Conservation (phyloP, 139 green algal species). For the Chara braunii region DNA sequence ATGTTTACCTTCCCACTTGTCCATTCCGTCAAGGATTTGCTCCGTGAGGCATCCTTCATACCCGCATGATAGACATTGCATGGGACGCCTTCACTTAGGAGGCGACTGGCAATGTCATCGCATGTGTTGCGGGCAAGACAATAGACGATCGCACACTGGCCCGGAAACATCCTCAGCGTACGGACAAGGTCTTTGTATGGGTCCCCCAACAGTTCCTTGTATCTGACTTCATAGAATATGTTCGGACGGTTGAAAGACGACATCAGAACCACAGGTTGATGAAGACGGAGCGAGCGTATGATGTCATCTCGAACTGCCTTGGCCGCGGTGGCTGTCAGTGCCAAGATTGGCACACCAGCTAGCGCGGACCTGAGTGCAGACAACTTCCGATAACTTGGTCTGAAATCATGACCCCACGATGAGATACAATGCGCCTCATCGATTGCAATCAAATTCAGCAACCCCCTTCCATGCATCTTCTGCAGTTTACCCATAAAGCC, state of each 20-base stretch:
- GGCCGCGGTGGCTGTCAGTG: constrained; percentile 41
- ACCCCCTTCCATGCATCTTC: constrained; percentile 14
- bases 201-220: constrained; percentile 36
- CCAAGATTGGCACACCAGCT: constrained; percentile 36
- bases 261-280: constrained; percentile 9
- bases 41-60: constrained; percentile 13
- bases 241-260: constrained; percentile 48
- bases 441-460: constrained; percentile 34
- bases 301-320: constrained; percentile 35
- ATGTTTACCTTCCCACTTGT: constrained; percentile 40
- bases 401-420: constrained; percentile 45
- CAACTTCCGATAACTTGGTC: constrained; percentile 38
- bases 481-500: constrained; percentile 7
- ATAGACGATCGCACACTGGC: constrained; percentile 31
- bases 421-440: constrained; percentile 47
- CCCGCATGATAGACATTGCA: constrained; percentile 57
- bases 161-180: neutral
- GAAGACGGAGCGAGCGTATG: constrained; percentile 10
- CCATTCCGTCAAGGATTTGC: constrained; percentile 48
- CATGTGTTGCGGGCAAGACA: constrained; percentile 19
- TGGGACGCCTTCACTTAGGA: constrained; percentile 17
- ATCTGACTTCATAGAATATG: constrained; percentile 43
- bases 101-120: constrained; percentile 9
- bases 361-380: constrained; percentile 7
- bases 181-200: constrained; percentile 26